Percentiles rank a stretch among this genome's conserved stretches.
Evolutionary conservation across 2,329 filamentous ascomycete genomes (phyloP).

Genomic region (Plenodomus lindquistii): DNA sequence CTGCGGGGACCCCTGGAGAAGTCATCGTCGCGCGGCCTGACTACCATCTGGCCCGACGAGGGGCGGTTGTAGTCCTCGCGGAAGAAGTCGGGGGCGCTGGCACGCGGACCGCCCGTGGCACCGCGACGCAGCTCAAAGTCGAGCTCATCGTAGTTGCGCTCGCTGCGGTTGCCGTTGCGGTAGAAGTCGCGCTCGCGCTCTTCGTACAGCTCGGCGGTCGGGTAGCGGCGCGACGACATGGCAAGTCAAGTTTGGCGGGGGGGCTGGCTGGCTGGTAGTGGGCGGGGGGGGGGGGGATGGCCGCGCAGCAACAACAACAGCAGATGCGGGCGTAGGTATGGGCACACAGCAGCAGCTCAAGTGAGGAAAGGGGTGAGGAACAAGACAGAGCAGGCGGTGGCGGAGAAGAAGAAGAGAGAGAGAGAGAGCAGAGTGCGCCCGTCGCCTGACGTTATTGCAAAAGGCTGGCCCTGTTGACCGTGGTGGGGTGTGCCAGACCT

Average conservation of each 20-base stretch:
- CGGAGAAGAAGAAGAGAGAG: constrained; percentile 1
- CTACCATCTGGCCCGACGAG: constrained; percentile 51
- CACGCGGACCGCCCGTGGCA: constrained; percentile 41
- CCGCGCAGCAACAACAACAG: constrained; percentile 4
- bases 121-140: constrained; percentile 52
- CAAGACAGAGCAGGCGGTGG: constrained; percentile 2
- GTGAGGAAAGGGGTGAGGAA: constrained; percentile 1
- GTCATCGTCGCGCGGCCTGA: constrained; percentile 49
- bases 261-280: constrained; percentile 1
- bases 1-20: constrained; percentile 41
- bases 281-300: constrained; percentile 12
- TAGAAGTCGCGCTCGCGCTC: constrained; percentile 56
- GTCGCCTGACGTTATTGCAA: constrained; percentile 33
- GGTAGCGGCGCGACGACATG: constrained; percentile 49
- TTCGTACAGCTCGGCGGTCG: constrained; percentile 53
- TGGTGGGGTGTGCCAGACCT: constrained; percentile 23
- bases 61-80: constrained; percentile 55
- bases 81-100: constrained; percentile 54
- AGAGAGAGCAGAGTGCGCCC: constrained; percentile 9
- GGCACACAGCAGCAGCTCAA: constrained; percentile 6
- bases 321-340: constrained; percentile 2
- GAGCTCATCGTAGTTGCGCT: constrained; percentile 54
- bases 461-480: constrained; percentile 23
- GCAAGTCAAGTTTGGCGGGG: constrained; percentile 15
- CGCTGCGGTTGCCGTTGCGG: constrained; percentile 44